These are phyloP conservation scores for Wickerhamiella australiensis DNA, from an alignment of 805 yeast species.

Conservation along the genomic window DNA sequence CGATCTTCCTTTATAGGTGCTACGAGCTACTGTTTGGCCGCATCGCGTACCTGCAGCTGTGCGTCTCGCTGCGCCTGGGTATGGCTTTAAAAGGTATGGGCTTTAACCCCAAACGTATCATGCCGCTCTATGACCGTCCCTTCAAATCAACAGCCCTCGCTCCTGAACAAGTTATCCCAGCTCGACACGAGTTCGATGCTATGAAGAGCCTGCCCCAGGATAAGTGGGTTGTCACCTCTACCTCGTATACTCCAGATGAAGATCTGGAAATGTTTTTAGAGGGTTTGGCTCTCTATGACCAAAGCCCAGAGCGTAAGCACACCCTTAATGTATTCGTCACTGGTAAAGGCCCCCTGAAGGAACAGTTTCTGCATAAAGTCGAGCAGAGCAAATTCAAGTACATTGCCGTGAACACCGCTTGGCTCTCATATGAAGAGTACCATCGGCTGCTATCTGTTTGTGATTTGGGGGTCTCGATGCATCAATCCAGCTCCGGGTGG, in stretches of 20 bases:
- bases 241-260: constrained; percentile 95
- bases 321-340: constrained; percentile 68
- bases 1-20: constrained; percentile 45
- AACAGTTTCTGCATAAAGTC: constrained; percentile 39
- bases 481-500: constrained; percentile 80
- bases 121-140: constrained; percentile 80
- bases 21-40: constrained; percentile 57
- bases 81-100: constrained; percentile 48
- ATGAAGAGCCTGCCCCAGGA: constrained; percentile 39
- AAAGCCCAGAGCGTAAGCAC: constrained; percentile 28
- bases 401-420: constrained; percentile 49
- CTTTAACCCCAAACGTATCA: constrained; percentile 36
- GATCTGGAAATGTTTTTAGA: constrained; percentile 60
- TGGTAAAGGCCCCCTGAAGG: constrained; percentile 83
- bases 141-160: constrained; percentile 46
- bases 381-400: constrained; percentile 34
- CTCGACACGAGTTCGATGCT: constrained; percentile 20
- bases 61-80: constrained; percentile 72
- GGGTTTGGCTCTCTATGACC: constrained; percentile 53
- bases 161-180: constrained; percentile 26
- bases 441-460: constrained; percentile 64
- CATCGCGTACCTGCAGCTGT: constrained; percentile 57
- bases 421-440: constrained; percentile 72
- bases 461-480: constrained; percentile 82
- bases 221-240: constrained; percentile 69